phyloP scores from a whole-genome alignment of 2,329 filamentous ascomycete genomes.

The Clonostachys rosea region DNA sequence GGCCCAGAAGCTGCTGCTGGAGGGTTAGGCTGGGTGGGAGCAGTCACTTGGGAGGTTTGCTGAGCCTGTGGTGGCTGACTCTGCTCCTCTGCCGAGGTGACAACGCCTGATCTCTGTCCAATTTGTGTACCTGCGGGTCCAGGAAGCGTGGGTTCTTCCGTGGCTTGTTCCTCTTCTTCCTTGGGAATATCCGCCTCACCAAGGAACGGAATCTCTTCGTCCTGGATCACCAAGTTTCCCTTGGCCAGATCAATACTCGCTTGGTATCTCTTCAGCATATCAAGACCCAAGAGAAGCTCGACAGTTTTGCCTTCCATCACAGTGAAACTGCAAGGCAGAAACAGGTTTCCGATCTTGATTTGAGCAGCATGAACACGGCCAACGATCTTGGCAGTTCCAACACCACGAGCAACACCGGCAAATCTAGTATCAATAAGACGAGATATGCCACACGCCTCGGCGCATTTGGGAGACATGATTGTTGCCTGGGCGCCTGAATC shows the following conservation, averaged over 20 bases:
- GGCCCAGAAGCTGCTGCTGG: background rate
- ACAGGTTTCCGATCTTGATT: conserved; percentile 85
- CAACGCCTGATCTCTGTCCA: conserved; percentile 75
- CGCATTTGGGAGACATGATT: conserved; percentile 95
- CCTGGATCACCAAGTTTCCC: conserved; percentile 83
- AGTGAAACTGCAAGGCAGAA: conserved; percentile 91
- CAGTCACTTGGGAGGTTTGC: conserved; percentile 7
- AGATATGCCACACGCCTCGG: conserved; percentile 92
- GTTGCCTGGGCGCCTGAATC: conserved; percentile 97
- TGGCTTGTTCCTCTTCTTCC: conserved; percentile 67
- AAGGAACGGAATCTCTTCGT: conserved; percentile 82
- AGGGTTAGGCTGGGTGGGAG: conserved; percentile 2
- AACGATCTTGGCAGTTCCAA: conserved; percentile 91
- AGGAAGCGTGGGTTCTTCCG: conserved; percentile 76
- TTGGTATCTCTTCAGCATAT: conserved; percentile 96
- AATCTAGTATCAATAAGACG: conserved; percentile 90
- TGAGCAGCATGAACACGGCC: conserved; percentile 93
- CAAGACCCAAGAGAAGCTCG: conserved; percentile 85
- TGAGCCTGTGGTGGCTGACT: conserved; percentile 10
- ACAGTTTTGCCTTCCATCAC: conserved; percentile 99
- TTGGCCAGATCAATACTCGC: conserved; percentile 84
- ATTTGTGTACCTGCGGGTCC: conserved; percentile 89
- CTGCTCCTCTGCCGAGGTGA: conserved; percentile 32
- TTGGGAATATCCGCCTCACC: conserved; percentile 94
- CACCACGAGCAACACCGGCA: conserved; percentile 85